Base-by-base conservation (phyloP, 345 rosid species). In the Viola odorata region DNA sequence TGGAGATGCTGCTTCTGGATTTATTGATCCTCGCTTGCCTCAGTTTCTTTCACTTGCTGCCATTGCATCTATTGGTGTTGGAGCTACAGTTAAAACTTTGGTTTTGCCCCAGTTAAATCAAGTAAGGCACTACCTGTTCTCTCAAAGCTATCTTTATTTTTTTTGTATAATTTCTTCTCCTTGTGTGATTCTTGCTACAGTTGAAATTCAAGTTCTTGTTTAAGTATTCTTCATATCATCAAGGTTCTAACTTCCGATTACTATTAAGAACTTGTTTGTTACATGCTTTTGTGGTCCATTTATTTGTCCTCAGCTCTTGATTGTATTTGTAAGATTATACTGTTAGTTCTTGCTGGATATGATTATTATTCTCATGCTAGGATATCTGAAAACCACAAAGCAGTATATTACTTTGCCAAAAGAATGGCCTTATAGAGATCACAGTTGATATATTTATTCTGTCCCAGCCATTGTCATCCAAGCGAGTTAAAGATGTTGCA, bases 1-100 rank as follows among this genome's bases (percentile, higher is more conserved):
- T 58, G 99, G 97, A 66, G 97, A 94, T 75, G 97, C 87, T 80
- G 96, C 90, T 69, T 82, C 97, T 39, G 83, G 89, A 68, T 60
- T 86, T 11, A 79, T 94, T 68, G 89, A 87, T 79, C 96, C 99
- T 65, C 77, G 82, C 78, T 77, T 94, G 77, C 97, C 97, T 60
- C 91, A 82, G 73, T 63, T 90, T 63, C 86, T 94, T 77, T 77
- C 95, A 69, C 79, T 81, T 64, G 95, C 84, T 58, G 86, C 81
- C 56, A 62, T 86, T 68, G 82, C 91, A 58, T 87, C 91, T 61
- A 73, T 94, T 52, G 84, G 89, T 48, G 73, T 76, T 40, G 96
- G 95, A 66, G 90, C 82, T 74, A 85, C 91, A 37, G 57, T 94
- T 17, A 90, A 90, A 69, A 66, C 64, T 32, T 45, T 86, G 47